phyloP scores from a whole-genome alignment of 2,329 filamentous ascomycete genomes.

The Nemania diffusa region DNA sequence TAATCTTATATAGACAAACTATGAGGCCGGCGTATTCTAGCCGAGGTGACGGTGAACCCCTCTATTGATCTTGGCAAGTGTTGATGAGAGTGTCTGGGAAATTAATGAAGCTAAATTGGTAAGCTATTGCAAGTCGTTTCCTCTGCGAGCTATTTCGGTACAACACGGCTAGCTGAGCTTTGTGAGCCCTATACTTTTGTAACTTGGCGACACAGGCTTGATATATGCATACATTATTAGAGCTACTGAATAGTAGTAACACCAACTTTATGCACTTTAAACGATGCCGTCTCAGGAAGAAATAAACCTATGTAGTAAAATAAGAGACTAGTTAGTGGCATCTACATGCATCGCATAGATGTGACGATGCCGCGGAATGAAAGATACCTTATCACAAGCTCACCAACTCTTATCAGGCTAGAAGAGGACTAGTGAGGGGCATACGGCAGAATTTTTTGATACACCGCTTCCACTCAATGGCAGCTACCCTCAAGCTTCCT shows the following conservation, averaged over 20 bases:
- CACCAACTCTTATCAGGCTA: slow-evolving; percentile 29
- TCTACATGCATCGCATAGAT: background rate
- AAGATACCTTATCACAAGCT: slow-evolving; percentile 13
- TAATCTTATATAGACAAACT: background rate
- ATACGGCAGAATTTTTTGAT: slow-evolving; percentile 51
- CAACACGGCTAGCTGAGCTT: background rate
- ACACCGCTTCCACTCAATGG: slow-evolving; percentile 40
- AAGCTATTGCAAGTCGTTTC: background rate
- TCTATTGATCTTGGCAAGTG: background rate
- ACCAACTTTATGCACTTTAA: background rate
- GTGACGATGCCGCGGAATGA: background rate
- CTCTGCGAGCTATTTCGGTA: no score
- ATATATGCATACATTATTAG: background rate
- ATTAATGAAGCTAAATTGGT: background rate
- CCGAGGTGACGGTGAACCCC: background rate
- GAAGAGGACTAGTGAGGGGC: slow-evolving; percentile 56
- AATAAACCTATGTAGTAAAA: no score
- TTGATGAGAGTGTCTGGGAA: background rate
- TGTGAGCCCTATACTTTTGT: no score
- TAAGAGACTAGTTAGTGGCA: background rate
- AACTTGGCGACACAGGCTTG: no score
- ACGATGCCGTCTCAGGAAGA: background rate
- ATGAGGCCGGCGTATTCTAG: background rate
- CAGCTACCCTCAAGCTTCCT: slow-evolving; percentile 11
- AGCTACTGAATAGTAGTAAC: background rate